A percentile compares a stretch with the other conserved stretches of the same genome.
Conservation (phyloP, 2,329 filamentous ascomycete species). For the Cladophialophora exuberans region DNA sequence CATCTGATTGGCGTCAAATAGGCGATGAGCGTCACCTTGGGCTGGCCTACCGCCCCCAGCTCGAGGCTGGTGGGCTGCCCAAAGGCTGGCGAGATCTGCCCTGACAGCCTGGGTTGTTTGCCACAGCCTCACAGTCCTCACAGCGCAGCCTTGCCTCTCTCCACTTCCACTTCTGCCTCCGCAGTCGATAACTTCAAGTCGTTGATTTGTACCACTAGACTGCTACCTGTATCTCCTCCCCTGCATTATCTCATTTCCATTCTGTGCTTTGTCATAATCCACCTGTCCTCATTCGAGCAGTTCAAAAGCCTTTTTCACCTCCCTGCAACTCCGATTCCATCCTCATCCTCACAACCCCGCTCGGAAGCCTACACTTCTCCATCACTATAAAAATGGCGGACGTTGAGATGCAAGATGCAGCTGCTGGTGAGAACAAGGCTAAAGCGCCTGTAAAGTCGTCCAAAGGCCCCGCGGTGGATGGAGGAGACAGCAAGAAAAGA, state of each 20-base stretch:
- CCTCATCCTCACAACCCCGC: conserved; percentile 9
- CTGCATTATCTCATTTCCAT: background rate
- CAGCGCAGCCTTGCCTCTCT: too few species aligned
- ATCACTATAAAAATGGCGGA: conserved; percentile 73
- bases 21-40: too few species aligned
- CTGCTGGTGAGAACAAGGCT: conserved; percentile 54
- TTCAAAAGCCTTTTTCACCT: background rate
- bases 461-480: conserved; percentile 55
- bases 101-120: too few species aligned
- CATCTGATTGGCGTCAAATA: too few species aligned
- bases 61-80: too few species aligned
- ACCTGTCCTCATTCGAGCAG: background rate
- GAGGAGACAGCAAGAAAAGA: conserved; percentile 78
- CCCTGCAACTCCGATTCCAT: background rate
- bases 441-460: conserved; percentile 62
- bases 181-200: too few species aligned
- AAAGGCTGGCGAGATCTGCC: too few species aligned
- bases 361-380: background rate
- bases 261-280: background rate
- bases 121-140: too few species aligned
- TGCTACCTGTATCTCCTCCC: too few species aligned
- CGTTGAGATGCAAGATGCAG: conserved; percentile 93
- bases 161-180: too few species aligned
- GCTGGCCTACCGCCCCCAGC: too few species aligned
- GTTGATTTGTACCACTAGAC: too few species aligned